phyloP scores from a whole-genome alignment of 192 early-diverging fungal species.

The Backusella luteola region DNA sequence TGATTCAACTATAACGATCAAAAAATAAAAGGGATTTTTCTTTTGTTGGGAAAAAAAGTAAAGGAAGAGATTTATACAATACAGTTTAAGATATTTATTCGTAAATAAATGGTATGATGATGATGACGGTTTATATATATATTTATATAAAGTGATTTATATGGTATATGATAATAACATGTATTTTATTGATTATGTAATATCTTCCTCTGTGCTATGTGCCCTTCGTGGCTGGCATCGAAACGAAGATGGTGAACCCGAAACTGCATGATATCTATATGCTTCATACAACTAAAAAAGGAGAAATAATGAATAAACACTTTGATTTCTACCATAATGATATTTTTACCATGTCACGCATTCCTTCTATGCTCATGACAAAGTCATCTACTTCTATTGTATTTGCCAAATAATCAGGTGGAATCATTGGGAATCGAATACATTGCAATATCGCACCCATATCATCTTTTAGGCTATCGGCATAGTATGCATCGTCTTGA shows the following conservation, averaged over 20 bases:
- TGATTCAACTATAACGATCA: too few relatives aligned
- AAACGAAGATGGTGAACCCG: not conserved
- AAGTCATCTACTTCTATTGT: slow-evolving; percentile 23
- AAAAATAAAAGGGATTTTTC: too few relatives aligned
- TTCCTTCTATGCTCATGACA: slow-evolving; percentile 31
- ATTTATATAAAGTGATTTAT: too few relatives aligned
- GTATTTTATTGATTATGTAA: slow-evolving; percentile 8
- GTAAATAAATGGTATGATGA: too few relatives aligned
- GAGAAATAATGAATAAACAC: too few relatives aligned
- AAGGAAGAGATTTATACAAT: too few relatives aligned
- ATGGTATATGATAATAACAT: not conserved
- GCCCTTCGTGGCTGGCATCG: not conserved
- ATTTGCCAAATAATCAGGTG: slow-evolving; percentile 25
- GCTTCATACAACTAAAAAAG: slow-evolving; percentile 14
- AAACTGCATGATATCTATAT: slow-evolving; percentile 6
- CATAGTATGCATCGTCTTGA: not conserved
- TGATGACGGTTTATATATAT: too few relatives aligned
- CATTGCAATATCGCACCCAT: slow-evolving; percentile 26
- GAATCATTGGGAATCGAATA: slow-evolving; percentile 39
- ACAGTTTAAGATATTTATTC: too few relatives aligned
- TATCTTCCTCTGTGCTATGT: not conserved
- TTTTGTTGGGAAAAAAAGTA: too few relatives aligned
- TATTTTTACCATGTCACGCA: slow-evolving; percentile 33
- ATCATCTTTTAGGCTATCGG: not conserved
- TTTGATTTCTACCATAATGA: too few relatives aligned